Conservation (phyloP, 2,329 filamentous ascomycete species). For the Fusarium sp. region DNA sequence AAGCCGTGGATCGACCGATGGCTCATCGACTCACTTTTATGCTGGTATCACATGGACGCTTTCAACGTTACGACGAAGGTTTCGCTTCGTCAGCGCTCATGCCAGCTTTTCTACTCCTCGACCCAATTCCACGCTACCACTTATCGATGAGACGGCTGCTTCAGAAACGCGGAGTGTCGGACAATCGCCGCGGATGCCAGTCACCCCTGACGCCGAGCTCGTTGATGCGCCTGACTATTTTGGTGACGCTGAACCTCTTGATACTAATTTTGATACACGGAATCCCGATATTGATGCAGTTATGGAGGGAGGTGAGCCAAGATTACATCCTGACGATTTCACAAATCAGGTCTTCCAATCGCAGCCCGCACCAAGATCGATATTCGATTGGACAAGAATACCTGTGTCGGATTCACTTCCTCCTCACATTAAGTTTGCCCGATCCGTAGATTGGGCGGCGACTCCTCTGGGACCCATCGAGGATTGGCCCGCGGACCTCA, state of each 20-base stretch:
- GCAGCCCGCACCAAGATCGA: constrained; percentile 55
- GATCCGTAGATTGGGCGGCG: constrained; percentile 76
- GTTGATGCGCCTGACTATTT: constrained; percentile 57
- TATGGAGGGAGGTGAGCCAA: constrained; percentile 43
- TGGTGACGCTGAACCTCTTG: constrained; percentile 47
- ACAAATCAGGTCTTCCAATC: constrained; percentile 55
- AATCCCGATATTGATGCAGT: constrained; percentile 35
- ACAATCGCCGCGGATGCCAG: constrained; percentile 53
- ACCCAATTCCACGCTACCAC: constrained; percentile 54
- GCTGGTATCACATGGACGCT: constrained; percentile 76
- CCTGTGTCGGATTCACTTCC: constrained; percentile 72
- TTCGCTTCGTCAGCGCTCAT: constrained; percentile 74
- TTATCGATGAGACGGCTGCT: constrained; percentile 50
- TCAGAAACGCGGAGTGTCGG: constrained; percentile 51
- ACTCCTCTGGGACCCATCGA: constrained; percentile 82
- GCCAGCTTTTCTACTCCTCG: constrained; percentile 49
- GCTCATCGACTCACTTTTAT: constrained; percentile 67
- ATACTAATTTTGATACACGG: constrained; percentile 14
- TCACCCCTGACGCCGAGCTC: constrained; percentile 48
- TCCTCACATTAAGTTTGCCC: constrained; percentile 77
- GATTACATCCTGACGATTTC: constrained; percentile 56
- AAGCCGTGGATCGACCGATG: constrained; percentile 63
- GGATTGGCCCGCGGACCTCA: constrained; percentile 75
- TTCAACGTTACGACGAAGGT: constrained; percentile 74
- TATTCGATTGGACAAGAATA: constrained; percentile 85